Evolutionary conservation across 768 basidiomycete genomes (phyloP), one percentile per base, ranked within the genome.

Genomic region (Tephrocybe rancida): DNA sequence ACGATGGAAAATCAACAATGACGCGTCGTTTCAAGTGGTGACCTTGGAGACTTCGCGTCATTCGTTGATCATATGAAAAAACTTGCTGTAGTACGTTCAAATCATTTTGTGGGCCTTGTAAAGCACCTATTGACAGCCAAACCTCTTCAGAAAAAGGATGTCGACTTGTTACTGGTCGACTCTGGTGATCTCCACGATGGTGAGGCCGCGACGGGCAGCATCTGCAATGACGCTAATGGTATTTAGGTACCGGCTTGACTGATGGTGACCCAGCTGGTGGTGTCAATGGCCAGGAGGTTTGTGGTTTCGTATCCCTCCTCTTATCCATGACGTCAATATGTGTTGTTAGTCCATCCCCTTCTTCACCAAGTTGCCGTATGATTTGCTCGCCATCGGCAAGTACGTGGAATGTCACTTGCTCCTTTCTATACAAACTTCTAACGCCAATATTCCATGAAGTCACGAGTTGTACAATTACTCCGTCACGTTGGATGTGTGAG

Each of bases 321-420:
- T 44, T 29, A n/a, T 13, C 11, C 25, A 13, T 19, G 7, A 26
- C 24, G 1, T 4, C 11, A 10, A 25, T 19, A 22, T 14, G n/a
- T 26, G 25, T 19, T 26, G n/a, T 47, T 52, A 90, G 87, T 71
- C 88, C n/a, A 91, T 92, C 67, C 72, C 87, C 63, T 86, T 93
- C 67, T 74, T 95, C 57, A 70, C 80, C 19, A 70, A 82, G 50
- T 74, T 95, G 18, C 87, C 88, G 0, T 95, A 92, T 63, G 94
- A 96, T 63, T 62, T 92, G 2, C 80, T 94, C 64, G 72, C 90
- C 2, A 92, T 94, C 46, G 93, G 94, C 64, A 95, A 95, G 84
- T 87, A 63, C 35, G 88, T 67, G 29, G n/a, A n/a, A n/a, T n/a
- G n/a, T n/a, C n/a, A n/a, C n/a, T n/a, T n/a, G n/a, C n/a, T n/a